Evolutionary conservation across 2,329 filamentous ascomycete genomes (phyloP).

Genomic region (Paradendryphiella salina): DNA sequence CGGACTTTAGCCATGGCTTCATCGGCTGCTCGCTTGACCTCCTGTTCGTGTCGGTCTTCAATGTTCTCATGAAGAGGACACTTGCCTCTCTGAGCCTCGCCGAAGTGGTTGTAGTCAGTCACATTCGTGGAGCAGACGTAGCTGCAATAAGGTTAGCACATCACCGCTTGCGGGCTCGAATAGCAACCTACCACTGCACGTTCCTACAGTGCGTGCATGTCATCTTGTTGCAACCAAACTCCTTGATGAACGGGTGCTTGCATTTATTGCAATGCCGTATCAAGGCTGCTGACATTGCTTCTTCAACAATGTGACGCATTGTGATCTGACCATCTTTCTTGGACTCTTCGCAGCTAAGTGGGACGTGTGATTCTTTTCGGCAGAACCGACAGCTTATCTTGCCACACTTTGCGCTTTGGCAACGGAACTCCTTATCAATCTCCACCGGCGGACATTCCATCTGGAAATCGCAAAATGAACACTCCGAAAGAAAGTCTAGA

Average conservation of each 20-base stretch:
- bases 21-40: constrained; percentile 65
- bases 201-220: constrained; percentile 64
- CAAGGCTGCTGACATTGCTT: constrained; percentile 80
- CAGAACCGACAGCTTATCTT: constrained; percentile 62
- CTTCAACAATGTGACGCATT: constrained; percentile 71
- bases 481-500: constrained; percentile 72
- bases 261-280: constrained; percentile 76
- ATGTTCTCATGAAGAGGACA: constrained; percentile 70
- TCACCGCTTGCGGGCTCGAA: not conserved
- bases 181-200: constrained; percentile 56
- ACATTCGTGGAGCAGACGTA: constrained; percentile 71
- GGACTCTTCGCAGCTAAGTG: constrained; percentile 68
- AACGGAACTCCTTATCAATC: constrained; percentile 72
- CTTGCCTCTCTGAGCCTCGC: constrained; percentile 52
- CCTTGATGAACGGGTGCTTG: constrained; percentile 77
- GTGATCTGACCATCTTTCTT: constrained; percentile 63
- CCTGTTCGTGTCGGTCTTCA: constrained; percentile 63
- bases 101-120: constrained; percentile 71
- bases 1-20: constrained; percentile 59
- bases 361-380: constrained; percentile 69
- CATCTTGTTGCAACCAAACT: constrained; percentile 83
- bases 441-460: constrained; percentile 71
- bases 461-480: constrained; percentile 81
- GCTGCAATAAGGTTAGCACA: constrained; percentile 46
- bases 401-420: constrained; percentile 66